Percentiles rank a stretch among this genome's conserved stretches.
Evolutionary conservation across 2,329 filamentous ascomycete genomes (phyloP).

Genomic region (Colletotrichum cordylinicola): DNA sequence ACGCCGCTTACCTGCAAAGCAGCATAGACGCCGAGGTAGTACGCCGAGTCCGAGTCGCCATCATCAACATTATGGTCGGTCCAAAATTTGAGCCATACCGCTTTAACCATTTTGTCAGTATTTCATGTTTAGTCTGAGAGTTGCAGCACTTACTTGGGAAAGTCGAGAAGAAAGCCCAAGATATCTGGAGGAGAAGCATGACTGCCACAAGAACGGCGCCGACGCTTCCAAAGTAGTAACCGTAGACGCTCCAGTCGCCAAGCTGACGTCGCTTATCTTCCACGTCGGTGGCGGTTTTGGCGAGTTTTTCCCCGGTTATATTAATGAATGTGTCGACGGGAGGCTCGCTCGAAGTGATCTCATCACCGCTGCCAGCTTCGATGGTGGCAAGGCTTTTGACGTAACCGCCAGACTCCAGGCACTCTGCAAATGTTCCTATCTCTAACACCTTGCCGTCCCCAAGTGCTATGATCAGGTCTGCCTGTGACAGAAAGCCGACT

Average conservation of each 20-base stretch:
- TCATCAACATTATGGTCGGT: conserved; percentile 23
- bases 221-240: conserved; percentile 28
- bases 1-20: conserved; percentile 6
- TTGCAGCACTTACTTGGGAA: conserved; percentile 21
- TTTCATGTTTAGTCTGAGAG: not conserved
- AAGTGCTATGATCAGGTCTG: conserved; percentile 40
- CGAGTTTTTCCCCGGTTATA: not conserved
- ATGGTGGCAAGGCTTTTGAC: conserved; percentile 31
- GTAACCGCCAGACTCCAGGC: conserved; percentile 37
- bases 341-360: not conserved
- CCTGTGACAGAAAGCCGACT: conserved; percentile 32
- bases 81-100: conserved; percentile 36
- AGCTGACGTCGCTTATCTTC: conserved; percentile 26
- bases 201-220: conserved; percentile 9
- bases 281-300: not conserved
- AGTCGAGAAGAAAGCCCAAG: conserved; percentile 26
- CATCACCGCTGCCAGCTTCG: not conserved
- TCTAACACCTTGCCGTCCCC: conserved; percentile 35
- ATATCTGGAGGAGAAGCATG: conserved; percentile 24
- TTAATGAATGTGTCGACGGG: not conserved
- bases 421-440: conserved; percentile 37
- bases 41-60: conserved; percentile 15
- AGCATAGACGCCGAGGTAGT: conserved; percentile 28
- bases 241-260: conserved; percentile 32
- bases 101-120: not conserved